phyloP scores from a whole-genome alignment of 257 asterid genomes.

The Nicotiana sylvestris region DNA sequence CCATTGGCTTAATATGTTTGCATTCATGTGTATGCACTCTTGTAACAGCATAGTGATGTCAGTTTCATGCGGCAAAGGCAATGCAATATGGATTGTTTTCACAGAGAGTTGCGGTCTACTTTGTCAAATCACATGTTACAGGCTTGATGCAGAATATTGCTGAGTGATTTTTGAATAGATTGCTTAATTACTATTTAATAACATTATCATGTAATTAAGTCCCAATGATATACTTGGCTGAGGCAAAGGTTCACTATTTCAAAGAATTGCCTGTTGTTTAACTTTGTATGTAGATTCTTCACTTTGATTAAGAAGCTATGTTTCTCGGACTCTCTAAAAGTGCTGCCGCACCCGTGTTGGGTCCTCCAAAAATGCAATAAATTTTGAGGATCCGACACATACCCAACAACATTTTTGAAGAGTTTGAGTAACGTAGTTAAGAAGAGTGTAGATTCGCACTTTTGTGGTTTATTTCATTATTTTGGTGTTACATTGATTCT shows the following conservation, averaged over 20 bases:
- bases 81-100: neutral
- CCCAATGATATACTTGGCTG: neutral
- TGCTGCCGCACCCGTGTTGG: too few relatives aligned
- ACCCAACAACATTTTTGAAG: too few relatives aligned
- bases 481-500: neutral
- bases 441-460: too few relatives aligned
- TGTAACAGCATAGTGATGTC: neutral
- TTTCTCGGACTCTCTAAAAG: too few relatives aligned
- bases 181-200: neutral
- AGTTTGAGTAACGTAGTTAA: too few relatives aligned
- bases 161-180: neutral
- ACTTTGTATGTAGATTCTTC: neutral
- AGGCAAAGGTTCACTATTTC: neutral
- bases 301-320: too few relatives aligned
- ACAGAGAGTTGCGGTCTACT: neutral
- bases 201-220: neutral
- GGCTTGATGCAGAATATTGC: neutral
- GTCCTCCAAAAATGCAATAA: too few relatives aligned
- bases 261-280: neutral
- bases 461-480: neutral
- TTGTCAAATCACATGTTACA: neutral
- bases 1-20: neutral
- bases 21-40: neutral
- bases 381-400: too few relatives aligned
- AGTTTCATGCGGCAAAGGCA: neutral